These are phyloP conservation scores for Podaxis sp. DNA, from an alignment of 768 basidiomycete genomes.

Conservation along the genomic window DNA sequence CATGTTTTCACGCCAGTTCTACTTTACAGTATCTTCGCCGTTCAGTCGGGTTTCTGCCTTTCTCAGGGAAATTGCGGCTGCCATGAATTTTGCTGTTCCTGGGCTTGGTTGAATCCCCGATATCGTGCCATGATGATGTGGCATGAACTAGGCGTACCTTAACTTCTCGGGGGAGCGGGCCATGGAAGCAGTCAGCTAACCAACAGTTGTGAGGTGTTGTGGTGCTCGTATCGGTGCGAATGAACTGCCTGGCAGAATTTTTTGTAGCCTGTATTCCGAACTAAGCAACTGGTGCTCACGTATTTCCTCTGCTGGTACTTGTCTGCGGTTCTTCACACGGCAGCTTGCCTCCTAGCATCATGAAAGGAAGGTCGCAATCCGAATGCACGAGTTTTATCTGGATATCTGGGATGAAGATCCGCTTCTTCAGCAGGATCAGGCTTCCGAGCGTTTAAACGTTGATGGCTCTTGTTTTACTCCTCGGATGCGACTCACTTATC, in stretches of 20 bases:
- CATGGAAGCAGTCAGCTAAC: neutral
- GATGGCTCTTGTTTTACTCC: conserved; percentile 1
- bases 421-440: neutral
- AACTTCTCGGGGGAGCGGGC: neutral
- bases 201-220: neutral
- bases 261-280: neutral
- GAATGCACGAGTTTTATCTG: neutral
- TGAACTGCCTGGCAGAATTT: neutral
- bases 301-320: neutral
- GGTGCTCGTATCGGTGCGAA: neutral
- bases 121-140: neutral
- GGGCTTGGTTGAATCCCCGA: neutral
- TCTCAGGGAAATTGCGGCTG: too few relatives aligned
- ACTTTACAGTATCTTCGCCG: too few relatives aligned
- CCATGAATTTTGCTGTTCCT: neutral
- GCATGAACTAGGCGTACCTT: neutral
- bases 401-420: conserved; percentile 1
- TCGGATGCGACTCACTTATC: neutral
- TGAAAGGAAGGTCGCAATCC: neutral
- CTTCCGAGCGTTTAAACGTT: neutral
- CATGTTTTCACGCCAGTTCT: neutral
- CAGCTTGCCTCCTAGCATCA: neutral
- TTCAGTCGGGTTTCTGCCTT: too few relatives aligned
- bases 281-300: neutral
- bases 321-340: neutral